Evolutionary conservation across 2,329 filamentous ascomycete genomes (phyloP).

Genomic region (Venturiaceae sp.): DNA sequence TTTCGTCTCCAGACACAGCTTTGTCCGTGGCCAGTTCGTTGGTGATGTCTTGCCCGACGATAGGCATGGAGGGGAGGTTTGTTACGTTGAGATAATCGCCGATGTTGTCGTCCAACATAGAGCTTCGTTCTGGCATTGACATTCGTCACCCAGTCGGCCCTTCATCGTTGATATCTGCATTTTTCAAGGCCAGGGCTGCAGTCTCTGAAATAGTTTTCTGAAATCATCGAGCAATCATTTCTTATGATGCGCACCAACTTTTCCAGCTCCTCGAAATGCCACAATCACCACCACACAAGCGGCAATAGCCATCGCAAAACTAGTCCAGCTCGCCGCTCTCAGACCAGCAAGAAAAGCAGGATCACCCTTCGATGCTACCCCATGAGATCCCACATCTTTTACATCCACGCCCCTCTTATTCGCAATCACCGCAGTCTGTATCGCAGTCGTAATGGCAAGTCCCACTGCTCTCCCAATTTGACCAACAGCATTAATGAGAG

Average conservation of each 20-base stretch:
- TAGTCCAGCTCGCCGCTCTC: conserved; percentile 29
- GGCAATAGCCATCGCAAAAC: conserved; percentile 24
- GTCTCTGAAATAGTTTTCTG: no score
- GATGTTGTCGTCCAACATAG: no score
- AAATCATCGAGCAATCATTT: no score
- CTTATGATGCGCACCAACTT: conserved; percentile 5
- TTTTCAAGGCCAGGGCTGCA: no score
- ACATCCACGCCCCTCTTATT: conserved; percentile 28
- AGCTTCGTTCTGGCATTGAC: no score
- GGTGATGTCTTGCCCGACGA: no score
- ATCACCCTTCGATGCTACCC: conserved; percentile 11
- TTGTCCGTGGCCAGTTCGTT: no score
- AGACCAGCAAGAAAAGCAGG: conserved; percentile 25
- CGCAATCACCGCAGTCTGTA: conserved; percentile 54
- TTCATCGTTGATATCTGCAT: no score
- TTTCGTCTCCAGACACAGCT: no score
- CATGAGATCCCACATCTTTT: conserved; percentile 14
- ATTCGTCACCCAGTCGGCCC: no score
- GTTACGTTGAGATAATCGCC: no score
- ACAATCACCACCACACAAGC: conserved; percentile 23
- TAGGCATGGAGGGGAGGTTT: no score
- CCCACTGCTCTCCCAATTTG: conserved; percentile 58
- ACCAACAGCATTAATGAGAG: conserved; percentile 56
- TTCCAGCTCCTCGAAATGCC: conserved; percentile 16
- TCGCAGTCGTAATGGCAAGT: conserved; percentile 53